A percentile compares a stretch with the other conserved stretches of the same genome.
Conservation (phyloP, 2,329 filamentous ascomycete genomes). For the Fusarium sp. region DNA sequence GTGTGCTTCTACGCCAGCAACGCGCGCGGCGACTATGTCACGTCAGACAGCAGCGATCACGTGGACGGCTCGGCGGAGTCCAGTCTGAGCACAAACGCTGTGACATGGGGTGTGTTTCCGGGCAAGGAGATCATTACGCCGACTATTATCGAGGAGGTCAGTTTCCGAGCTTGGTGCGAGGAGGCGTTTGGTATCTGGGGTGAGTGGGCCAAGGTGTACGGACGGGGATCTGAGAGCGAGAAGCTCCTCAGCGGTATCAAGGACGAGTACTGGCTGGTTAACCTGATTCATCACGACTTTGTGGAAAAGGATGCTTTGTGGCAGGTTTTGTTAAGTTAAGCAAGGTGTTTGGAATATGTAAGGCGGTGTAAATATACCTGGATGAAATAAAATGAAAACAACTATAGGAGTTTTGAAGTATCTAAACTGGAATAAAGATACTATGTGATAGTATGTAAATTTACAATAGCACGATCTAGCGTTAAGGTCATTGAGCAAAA, state of each 20-base stretch:
- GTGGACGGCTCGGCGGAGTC: constrained; percentile 46
- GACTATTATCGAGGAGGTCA: constrained; percentile 96
- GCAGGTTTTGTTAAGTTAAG: constrained; percentile 69
- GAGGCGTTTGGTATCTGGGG: constrained; percentile 96
- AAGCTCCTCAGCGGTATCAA: constrained; percentile 76
- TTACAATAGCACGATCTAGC: neutral
- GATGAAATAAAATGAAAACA: constrained; percentile 15
- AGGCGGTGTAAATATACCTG: constrained; percentile 51
- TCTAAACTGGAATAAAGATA: neutral
- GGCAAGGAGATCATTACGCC: constrained; percentile 97
- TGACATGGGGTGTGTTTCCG: constrained; percentile 96
- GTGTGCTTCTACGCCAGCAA: constrained; percentile 93
- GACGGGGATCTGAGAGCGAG: constrained; percentile 77
- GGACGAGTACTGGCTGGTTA: constrained; percentile 87
- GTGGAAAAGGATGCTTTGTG: constrained; percentile 79
- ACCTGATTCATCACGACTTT: constrained; percentile 86
- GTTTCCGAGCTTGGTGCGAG: constrained; percentile 93
- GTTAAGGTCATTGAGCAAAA: neutral
- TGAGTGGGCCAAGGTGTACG: constrained; percentile 93
- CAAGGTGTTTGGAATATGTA: constrained; percentile 10
- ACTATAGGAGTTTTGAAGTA: neutral
- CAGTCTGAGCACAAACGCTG: constrained; percentile 81
- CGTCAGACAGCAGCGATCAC: constrained; percentile 68
- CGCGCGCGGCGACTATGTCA: constrained; percentile 79
- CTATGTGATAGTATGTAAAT: neutral